phyloP scores from a whole-genome alignment of 2,329 filamentous ascomycete species.

The Colletotrichum costaricense region DNA sequence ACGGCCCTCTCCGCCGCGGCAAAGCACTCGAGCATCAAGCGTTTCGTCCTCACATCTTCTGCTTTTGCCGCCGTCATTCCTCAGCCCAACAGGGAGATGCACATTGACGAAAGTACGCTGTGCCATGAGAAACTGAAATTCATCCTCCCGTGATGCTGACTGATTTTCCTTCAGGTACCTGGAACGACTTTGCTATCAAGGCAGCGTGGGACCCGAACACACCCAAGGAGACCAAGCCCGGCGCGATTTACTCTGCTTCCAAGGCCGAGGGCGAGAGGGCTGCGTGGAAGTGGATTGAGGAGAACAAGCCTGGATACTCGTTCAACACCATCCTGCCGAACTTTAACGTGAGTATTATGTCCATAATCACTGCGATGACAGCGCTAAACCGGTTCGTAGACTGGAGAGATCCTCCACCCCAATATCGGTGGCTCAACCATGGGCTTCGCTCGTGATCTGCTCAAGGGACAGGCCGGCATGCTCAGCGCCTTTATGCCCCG shows the following conservation, averaged over 20 bases:
- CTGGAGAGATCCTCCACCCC: slow-evolving; percentile 33
- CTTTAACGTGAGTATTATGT: slow-evolving; percentile 35
- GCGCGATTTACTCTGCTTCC: slow-evolving; percentile 48
- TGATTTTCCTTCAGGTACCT: slow-evolving; percentile 40
- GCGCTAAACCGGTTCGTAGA: neutral
- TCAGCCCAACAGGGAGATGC: slow-evolving; percentile 30
- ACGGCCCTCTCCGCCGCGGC: slow-evolving; percentile 48
- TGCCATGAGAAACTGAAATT: neutral
- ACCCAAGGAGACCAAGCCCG: slow-evolving; percentile 41
- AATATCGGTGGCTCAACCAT: slow-evolving; percentile 36
- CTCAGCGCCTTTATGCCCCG: slow-evolving; percentile 6
- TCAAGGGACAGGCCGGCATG: slow-evolving; percentile 12
- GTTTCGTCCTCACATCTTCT: slow-evolving; percentile 54
- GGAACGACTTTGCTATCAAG: slow-evolving; percentile 48
- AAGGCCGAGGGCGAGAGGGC: slow-evolving; percentile 51
- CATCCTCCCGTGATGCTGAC: neutral
- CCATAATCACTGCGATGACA: neutral
- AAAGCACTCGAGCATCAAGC: slow-evolving; percentile 47
- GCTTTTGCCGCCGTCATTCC: slow-evolving; percentile 39
- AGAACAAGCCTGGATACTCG: slow-evolving; percentile 46
- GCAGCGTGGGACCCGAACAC: slow-evolving; percentile 50
- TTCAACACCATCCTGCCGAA: slow-evolving; percentile 45
- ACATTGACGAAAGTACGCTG: slow-evolving; percentile 37
- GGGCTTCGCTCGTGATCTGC: slow-evolving; percentile 17
- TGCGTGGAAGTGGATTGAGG: slow-evolving; percentile 50